These are phyloP conservation scores for Sporopachydermia quercuum DNA, from an alignment of 805 yeast genomes.

Conservation along the genomic window DNA sequence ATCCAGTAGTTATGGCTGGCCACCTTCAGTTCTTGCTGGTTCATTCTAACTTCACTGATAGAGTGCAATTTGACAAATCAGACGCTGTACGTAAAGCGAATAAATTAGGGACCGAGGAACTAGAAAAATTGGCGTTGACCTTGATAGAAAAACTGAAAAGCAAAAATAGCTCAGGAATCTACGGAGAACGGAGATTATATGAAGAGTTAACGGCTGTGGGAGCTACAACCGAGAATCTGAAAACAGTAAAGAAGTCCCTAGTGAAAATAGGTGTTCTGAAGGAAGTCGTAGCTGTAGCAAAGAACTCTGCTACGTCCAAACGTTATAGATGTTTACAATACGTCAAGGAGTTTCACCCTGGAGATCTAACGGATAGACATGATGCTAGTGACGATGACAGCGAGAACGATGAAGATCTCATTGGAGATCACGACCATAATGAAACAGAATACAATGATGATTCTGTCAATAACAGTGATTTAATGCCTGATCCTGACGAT, in stretches of 20 bases:
- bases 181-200: no score
- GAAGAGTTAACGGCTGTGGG: not conserved
- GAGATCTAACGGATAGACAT: not conserved
- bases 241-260: not conserved
- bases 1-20: not conserved
- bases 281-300: not conserved
- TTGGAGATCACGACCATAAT: no score
- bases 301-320: not conserved
- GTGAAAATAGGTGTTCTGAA: not conserved
- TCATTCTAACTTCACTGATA: not conserved
- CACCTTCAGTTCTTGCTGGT: not conserved
- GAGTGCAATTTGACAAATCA: not conserved
- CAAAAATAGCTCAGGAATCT: no score
- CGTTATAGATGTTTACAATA: not conserved
- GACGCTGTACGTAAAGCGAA: not conserved
- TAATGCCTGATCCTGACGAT: not conserved
- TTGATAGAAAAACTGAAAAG: not conserved
- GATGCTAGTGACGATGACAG: not conserved
- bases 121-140: not conserved
- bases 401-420: not conserved
- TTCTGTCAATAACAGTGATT: not conserved
- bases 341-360: not conserved
- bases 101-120: not conserved
- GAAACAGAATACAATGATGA: no score
- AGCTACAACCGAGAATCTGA: not conserved